Conservation (phyloP, 2,329 filamentous ascomycete species). For the Hypoxylon sp. region DNA sequence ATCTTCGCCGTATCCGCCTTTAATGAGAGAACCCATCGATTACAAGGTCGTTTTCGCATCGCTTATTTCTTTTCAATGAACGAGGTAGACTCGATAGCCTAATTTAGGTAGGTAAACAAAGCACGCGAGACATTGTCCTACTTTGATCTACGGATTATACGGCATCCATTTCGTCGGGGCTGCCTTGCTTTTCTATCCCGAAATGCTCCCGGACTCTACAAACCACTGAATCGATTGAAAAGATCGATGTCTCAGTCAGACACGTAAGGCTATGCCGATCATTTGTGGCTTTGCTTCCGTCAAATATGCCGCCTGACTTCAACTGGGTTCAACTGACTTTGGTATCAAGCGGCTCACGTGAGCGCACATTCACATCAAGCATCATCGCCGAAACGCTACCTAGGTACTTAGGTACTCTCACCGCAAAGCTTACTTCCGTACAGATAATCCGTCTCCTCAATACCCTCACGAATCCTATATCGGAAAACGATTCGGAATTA, state of each 20-base stretch:
- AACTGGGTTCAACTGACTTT: too few relatives aligned
- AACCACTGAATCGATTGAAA: neutral
- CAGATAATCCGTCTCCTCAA: constrained; percentile 17
- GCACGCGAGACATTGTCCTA: neutral
- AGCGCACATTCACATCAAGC: constrained; percentile 10
- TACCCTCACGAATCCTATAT: constrained; percentile 7
- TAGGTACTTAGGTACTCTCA: too few relatives aligned
- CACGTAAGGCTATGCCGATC: neutral
- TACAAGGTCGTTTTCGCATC: neutral
- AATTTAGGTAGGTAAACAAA: neutral
- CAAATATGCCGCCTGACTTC: constrained; percentile 1
- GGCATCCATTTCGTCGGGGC: neutral
- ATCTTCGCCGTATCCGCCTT: neutral
- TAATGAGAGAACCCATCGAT: neutral
- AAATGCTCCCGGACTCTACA: neutral
- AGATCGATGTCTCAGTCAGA: neutral
- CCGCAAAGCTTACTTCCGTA: constrained; percentile 35
- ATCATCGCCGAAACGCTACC: neutral
- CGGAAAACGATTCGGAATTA: constrained; percentile 2
- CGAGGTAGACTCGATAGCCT: neutral
- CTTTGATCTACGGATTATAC: neutral
- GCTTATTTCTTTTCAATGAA: neutral
- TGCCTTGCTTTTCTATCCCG: neutral
- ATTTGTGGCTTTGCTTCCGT: neutral
- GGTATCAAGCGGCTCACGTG: constrained; percentile 11